A percentile compares a stretch with the other conserved stretches of the same genome.
Conservation (phyloP, 345 rosid species). For the Citrus mangshanensis region DNA sequence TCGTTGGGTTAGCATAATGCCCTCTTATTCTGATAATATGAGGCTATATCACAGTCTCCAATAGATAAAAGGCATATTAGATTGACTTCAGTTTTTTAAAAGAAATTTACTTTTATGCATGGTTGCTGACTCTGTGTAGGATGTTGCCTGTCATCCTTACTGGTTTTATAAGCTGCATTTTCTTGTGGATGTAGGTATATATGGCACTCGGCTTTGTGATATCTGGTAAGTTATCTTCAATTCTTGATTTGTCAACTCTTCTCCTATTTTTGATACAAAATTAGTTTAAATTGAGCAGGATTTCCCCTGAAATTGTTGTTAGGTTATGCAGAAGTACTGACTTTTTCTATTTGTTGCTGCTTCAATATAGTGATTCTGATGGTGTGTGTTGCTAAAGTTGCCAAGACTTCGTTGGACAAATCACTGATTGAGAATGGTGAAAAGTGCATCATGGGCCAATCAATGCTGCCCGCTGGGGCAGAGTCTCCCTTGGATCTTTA, state of each 20-base stretch:
- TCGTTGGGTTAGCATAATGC: slow-evolving; percentile 39
- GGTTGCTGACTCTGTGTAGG: slow-evolving; percentile 2
- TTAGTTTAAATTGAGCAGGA: neutral
- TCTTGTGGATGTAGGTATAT: slow-evolving; percentile 32
- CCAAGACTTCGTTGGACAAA: slow-evolving; percentile 44
- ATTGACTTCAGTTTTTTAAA: neutral
- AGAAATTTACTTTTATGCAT: neutral
- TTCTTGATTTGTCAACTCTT: neutral
- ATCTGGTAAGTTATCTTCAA: slow-evolving; percentile 29
- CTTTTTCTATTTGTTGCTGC: neutral
- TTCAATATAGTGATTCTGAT: slow-evolving; percentile 30
- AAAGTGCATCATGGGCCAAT: neutral
- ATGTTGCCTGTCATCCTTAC: too few species aligned
- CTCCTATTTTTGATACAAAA: neutral
- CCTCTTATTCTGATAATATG: neutral
- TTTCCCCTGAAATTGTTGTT: neutral
- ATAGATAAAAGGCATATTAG: neutral
- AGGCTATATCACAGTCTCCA: neutral
- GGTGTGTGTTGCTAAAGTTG: slow-evolving; percentile 38
- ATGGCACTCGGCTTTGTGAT: slow-evolving; percentile 34
- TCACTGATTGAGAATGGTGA: slow-evolving; percentile 40
- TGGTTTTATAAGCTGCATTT: neutral
- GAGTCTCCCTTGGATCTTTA: slow-evolving; percentile 24
- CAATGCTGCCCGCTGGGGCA: slow-evolving; percentile 17
- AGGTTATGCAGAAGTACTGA: neutral